Evolutionary conservation across 106 monocot genomes (phyloP).

Genomic region (Apostasia shenzhenica): DNA sequence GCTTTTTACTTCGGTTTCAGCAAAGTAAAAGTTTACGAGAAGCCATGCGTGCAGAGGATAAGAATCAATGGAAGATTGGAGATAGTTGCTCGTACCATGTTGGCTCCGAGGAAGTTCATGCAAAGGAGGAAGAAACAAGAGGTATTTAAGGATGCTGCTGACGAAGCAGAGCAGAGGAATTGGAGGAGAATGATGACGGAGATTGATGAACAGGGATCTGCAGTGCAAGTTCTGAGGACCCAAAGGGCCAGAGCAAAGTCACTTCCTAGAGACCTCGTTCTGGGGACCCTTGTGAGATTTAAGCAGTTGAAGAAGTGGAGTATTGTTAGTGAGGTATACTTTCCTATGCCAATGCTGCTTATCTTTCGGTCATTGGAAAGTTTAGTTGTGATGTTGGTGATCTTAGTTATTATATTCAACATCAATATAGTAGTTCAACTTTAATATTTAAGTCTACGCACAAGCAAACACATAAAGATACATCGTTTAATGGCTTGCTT

Average conservation of each 20-base stretch:
- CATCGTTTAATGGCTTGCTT: too few species aligned
- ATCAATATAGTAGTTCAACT: too few species aligned
- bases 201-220: conserved; percentile 72
- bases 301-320: conserved; percentile 95
- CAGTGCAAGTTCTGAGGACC: conserved; percentile 46
- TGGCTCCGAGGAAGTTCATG: conserved; percentile 94
- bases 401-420: too few species aligned
- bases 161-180: conserved; percentile 63
- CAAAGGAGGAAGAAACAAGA: conserved; percentile 76
- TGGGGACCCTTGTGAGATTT: conserved; percentile 85
- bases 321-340: conserved; percentile 73
- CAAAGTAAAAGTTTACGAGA: conserved; percentile 23
- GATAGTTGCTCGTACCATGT: conserved; percentile 63
- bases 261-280: conserved; percentile 71
- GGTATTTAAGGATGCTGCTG: conserved; percentile 66
- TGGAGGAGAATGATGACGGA: conserved; percentile 88
- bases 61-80: conserved; percentile 36
- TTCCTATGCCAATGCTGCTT: not conserved
- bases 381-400: too few species aligned
- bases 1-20: conserved; percentile 19
- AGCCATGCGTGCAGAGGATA: conserved; percentile 9
- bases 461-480: too few species aligned
- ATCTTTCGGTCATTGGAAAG: too few species aligned
- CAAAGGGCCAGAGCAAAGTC: conserved; percentile 36
- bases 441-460: too few species aligned